Base-by-base conservation (phyloP, 805 yeast species). In the Schizosaccharomyces octosporus region DNA sequence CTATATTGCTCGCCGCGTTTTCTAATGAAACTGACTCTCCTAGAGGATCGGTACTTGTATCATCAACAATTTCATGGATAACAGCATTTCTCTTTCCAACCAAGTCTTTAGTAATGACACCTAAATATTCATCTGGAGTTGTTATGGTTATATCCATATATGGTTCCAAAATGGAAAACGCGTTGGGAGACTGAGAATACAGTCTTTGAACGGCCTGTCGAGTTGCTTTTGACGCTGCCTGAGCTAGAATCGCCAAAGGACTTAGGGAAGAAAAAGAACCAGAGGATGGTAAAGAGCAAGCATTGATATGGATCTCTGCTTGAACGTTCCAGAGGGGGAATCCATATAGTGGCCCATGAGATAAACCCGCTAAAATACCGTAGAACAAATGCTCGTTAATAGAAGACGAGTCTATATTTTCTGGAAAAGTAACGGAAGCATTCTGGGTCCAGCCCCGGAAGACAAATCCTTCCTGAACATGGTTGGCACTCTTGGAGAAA, bases 71-170 rank as follows among this genome's bases (percentile, higher is more conserved):
- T 2, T 85, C 79, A 3, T 76, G 68, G 55, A 93, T 86, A 1
- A 74, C 75, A 1, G 95, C 97, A 57, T 83, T 81, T 64, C 97
- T 78, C 15, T 83, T 78, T 39, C 86, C 81, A 55, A 87, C 82
- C 61, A 93, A 72, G 69, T 93, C 98, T 66, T 87, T 94, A 48
- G 87, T 78, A 0, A 93, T 93, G 43, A 76, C 76, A 24, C 97
- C 97, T 65, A 90, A 71, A 63, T 84, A 85, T 62, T 79, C 83
- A 39, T 87, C 84, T 61, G 77, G 77, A 1, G 83, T 83, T 61
- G 76, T 78, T 0, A 93, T 81, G 6, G 75, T 75, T 4, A 88
- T 82, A 43, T 78, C 75, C 97, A 93, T 90, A 36, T 85, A 76
- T 0, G 98, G 98, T 71, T 93, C 97, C 70, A 90, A 29, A 1